These are phyloP conservation scores for Xylaria sp. DNA, from an alignment of 2,329 filamentous ascomycete genomes.

Conservation along the genomic window DNA sequence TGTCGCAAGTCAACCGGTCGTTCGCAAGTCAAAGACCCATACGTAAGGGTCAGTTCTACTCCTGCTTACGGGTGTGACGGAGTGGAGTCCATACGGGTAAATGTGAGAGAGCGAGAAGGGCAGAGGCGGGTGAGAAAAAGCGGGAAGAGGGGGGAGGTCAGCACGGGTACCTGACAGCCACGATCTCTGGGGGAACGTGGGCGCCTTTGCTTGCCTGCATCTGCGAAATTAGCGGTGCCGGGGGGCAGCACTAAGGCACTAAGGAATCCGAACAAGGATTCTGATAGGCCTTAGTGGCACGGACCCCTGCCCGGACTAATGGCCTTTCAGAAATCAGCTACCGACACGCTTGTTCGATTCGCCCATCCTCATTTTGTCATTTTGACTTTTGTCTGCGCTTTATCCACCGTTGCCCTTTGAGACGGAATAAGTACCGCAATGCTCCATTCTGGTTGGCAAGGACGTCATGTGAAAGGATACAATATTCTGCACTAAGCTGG, in stretches of 20 bases:
- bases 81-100: no score
- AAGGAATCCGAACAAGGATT: slow-evolving; percentile 22
- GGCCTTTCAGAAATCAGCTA: slow-evolving; percentile 6
- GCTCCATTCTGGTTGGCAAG: slow-evolving; percentile 20
- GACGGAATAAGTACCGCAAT: slow-evolving; percentile 22
- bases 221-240: slow-evolving; percentile 30
- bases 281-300: slow-evolving; percentile 29
- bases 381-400: slow-evolving; percentile 18
- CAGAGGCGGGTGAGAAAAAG: slow-evolving; percentile 28
- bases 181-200: slow-evolving; percentile 28
- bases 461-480: slow-evolving; percentile 10
- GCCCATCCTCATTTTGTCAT: slow-evolving; percentile 31
- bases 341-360: slow-evolving; percentile 21
- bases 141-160: slow-evolving; percentile 37
- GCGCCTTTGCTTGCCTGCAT: slow-evolving; percentile 25
- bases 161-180: slow-evolving; percentile 43
- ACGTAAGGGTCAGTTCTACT: no score
- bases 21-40: no score
- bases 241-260: slow-evolving; percentile 11
- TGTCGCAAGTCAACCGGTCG: no score
- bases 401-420: slow-evolving; percentile 29
- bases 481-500: slow-evolving; percentile 8
- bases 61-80: no score
- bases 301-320: slow-evolving; percentile 10
- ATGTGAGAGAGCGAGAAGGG: slow-evolving; percentile 32